Evolutionary conservation across 345 rosid genomes (phyloP).

Genomic region (Citrus trifoliata): DNA sequence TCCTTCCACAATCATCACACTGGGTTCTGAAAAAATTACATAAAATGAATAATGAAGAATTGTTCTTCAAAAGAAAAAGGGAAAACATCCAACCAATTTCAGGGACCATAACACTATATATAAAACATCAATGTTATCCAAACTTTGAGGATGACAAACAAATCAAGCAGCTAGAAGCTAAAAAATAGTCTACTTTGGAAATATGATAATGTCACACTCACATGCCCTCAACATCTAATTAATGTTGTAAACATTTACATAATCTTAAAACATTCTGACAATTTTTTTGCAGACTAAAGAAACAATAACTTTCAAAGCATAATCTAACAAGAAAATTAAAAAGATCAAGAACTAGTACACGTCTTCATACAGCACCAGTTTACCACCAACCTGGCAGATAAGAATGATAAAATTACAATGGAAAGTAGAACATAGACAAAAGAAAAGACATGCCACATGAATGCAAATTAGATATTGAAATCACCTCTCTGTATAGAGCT

Average conservation of each 20-base stretch:
- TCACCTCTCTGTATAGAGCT: constrained; percentile 71
- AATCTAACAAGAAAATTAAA: not conserved
- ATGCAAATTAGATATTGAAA: not conserved
- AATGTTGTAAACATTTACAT: not conserved
- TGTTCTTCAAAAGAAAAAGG: not conserved
- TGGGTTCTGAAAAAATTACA: not conserved
- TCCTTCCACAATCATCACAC: not conserved
- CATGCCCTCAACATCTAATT: not conserved
- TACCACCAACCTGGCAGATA: not conserved
- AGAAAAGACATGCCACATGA: not conserved
- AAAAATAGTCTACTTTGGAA: not conserved
- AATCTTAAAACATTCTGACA: not conserved
- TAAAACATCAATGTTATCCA: not conserved
- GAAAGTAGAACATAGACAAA: not conserved
- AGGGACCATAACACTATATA: not conserved
- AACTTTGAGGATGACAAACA: not conserved
- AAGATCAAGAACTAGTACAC: not conserved
- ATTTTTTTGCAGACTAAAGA: not conserved
- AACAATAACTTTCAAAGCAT: not conserved
- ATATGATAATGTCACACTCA: not conserved
- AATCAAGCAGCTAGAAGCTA: not conserved
- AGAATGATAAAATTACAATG: not conserved
- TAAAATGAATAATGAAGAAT: not conserved
- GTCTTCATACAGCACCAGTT: too few species aligned
- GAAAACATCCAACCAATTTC: too few species aligned